phyloP scores from a whole-genome alignment of 768 basidiomycete species.

The Ramaria sp. region DNA sequence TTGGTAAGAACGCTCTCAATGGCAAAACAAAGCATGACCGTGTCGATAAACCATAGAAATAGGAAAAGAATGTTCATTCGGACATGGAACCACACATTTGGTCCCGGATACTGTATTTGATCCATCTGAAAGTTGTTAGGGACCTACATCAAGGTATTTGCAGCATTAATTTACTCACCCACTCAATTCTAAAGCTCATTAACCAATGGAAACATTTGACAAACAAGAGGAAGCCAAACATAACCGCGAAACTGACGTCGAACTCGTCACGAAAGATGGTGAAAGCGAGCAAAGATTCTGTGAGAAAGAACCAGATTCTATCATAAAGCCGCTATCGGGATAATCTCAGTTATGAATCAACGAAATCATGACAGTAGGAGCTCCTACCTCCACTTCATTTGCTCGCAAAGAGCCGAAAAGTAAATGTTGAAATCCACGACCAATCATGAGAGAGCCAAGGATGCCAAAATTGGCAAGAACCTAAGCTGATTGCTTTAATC shows the following conservation, averaged over 20 bases:
- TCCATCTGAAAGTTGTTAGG: slow-evolving; percentile 64
- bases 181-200: slow-evolving; percentile 89
- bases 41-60: slow-evolving; percentile 66
- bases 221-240: slow-evolving; percentile 92
- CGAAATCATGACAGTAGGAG: not conserved
- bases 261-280: slow-evolving; percentile 97
- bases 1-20: slow-evolving; percentile 69
- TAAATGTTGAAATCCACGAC: slow-evolving; percentile 68
- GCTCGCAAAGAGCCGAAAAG: slow-evolving; percentile 88
- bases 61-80: slow-evolving; percentile 67
- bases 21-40: slow-evolving; percentile 69
- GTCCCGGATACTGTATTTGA: slow-evolving; percentile 82
- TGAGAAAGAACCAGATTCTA: slow-evolving; percentile 94
- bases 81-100: slow-evolving; percentile 73
- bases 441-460: slow-evolving; percentile 63
- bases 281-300: slow-evolving; percentile 90
- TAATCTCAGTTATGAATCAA: not conserved
- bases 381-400: slow-evolving; percentile 81
- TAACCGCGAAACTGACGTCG: slow-evolving; percentile 81
- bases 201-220: slow-evolving; percentile 99
- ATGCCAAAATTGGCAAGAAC: slow-evolving; percentile 86
- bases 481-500: slow-evolving; percentile 28
- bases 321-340: slow-evolving; percentile 81
- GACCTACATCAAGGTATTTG: not conserved
- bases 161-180: slow-evolving; percentile 39